These are phyloP conservation scores for Rhizoclosmatium sp. DNA, from an alignment of 192 early-diverging fungal species.

Conservation along the genomic window DNA sequence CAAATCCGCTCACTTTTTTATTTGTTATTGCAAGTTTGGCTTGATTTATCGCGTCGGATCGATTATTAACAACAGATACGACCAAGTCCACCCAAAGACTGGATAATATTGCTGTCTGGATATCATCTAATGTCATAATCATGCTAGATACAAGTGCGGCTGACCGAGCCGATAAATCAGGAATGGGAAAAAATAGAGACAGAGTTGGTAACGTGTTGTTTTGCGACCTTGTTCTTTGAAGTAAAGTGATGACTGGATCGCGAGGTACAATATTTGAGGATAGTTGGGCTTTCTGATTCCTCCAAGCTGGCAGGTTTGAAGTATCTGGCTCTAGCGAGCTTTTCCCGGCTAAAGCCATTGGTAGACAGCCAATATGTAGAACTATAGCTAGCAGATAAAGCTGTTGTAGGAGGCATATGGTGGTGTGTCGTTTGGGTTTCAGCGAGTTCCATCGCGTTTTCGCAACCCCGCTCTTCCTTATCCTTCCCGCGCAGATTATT, in stretches of 20 bases:
- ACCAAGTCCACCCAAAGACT: slow-evolving; percentile 19
- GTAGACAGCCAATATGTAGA: too few relatives aligned
- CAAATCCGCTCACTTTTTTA: not conserved
- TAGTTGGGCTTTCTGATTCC: too few relatives aligned
- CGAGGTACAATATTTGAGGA: not conserved
- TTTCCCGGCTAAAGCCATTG: too few relatives aligned
- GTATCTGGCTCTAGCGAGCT: too few relatives aligned
- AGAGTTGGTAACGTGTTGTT: slow-evolving; percentile 15
- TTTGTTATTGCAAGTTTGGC: not conserved
- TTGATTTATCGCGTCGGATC: not conserved
- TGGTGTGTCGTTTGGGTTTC: too few relatives aligned
- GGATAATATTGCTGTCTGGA: not conserved
- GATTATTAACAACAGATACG: slow-evolving; percentile 6
- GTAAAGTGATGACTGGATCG: not conserved
- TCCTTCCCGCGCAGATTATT: too few relatives aligned
- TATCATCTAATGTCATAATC: slow-evolving; percentile 18
- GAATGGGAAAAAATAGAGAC: slow-evolving; percentile 16
- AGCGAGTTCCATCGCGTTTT: too few relatives aligned
- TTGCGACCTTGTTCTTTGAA: not conserved
- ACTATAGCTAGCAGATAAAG: too few relatives aligned
- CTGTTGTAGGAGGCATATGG: too few relatives aligned
- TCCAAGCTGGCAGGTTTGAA: too few relatives aligned
- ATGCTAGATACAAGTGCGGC: slow-evolving; percentile 17
- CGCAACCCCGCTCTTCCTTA: too few relatives aligned
- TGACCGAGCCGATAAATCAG: not conserved